phyloP scores from a whole-genome alignment of 495 filamentous ascomycete species.

The Bryoglossum gracile region DNA sequence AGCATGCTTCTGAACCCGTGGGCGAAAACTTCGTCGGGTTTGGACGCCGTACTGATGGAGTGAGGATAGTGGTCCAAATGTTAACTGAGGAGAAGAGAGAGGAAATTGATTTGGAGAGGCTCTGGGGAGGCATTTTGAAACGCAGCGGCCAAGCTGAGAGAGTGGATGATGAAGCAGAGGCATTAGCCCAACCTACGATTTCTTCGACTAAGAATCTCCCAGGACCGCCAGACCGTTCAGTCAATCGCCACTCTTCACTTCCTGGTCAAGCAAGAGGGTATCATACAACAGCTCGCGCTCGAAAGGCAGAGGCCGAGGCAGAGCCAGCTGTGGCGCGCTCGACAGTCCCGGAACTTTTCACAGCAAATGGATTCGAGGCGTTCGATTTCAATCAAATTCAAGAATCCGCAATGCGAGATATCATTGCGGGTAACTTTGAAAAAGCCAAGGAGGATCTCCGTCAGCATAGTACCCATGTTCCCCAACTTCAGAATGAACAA shows the following conservation, averaged over 20 bases:
- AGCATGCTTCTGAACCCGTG: constrained; percentile 30
- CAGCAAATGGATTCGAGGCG: not conserved
- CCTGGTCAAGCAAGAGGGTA: constrained; percentile 12
- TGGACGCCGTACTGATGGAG: constrained; percentile 47
- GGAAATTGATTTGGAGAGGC: constrained; percentile 72
- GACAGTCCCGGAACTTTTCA: not conserved
- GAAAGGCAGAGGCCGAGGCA: not conserved
- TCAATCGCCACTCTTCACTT: not conserved
- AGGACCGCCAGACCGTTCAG: not conserved
- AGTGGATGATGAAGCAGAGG: not conserved
- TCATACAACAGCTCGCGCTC: constrained; percentile 11
- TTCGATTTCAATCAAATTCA: constrained; percentile 10
- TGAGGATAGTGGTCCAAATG: constrained; percentile 79
- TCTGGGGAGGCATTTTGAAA: constrained; percentile 50
- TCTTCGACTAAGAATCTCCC: not conserved
- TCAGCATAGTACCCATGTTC: constrained; percentile 2
- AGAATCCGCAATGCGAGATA: not conserved
- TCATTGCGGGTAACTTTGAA: constrained; percentile 11
- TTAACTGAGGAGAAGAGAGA: constrained; percentile 78
- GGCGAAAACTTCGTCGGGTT: constrained; percentile 62
- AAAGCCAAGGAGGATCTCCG: constrained; percentile 4
- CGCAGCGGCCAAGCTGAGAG: constrained; percentile 6
- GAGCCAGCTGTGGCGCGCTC: not conserved
- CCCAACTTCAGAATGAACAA: constrained; percentile 7
- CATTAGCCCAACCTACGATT: not conserved